phyloP scores from a whole-genome alignment of 192 early-diverging fungal species.

The Coemansia sp. region DNA sequence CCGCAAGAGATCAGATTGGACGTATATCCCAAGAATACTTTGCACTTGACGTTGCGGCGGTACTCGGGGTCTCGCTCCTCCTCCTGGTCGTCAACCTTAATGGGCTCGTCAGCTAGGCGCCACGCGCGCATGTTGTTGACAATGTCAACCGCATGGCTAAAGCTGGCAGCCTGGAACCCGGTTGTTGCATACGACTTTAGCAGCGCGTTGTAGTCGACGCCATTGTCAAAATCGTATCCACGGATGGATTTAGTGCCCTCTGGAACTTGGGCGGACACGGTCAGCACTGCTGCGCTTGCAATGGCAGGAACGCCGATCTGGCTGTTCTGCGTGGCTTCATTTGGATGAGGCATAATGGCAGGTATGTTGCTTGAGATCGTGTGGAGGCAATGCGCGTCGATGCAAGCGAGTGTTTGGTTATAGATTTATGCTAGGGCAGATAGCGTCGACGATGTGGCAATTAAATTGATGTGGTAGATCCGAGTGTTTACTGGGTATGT shows the following conservation, averaged over 20 bases:
- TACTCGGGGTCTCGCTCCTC: slow-evolving; percentile 60
- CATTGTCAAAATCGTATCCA: slow-evolving; percentile 92
- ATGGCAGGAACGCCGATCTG: slow-evolving; percentile 7
- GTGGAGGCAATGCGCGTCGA: too few species aligned
- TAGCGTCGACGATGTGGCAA: too few species aligned
- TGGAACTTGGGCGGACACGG: slow-evolving; percentile 68
- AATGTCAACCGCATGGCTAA: slow-evolving; percentile 85
- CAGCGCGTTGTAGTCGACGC: slow-evolving; percentile 69
- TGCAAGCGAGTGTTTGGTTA: too few species aligned
- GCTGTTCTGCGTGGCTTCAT: background rate
- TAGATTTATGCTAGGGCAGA: too few species aligned
- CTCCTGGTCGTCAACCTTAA: slow-evolving; percentile 51
- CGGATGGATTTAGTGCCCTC: slow-evolving; percentile 57
- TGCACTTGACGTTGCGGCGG: slow-evolving; percentile 75
- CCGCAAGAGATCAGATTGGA: slow-evolving; percentile 97
- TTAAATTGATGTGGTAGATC: too few species aligned
- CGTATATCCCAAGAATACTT: slow-evolving; percentile 96
- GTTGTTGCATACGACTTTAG: slow-evolving; percentile 69
- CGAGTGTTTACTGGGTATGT: too few species aligned
- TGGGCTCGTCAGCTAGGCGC: slow-evolving; percentile 86
- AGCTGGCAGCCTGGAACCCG: slow-evolving; percentile 90
- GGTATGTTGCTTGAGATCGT: too few species aligned
- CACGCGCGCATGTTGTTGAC: slow-evolving; percentile 88
- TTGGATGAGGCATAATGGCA: slow-evolving; percentile 4
- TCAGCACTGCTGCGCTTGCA: slow-evolving; percentile 61